A percentile compares a stretch with the other conserved stretches of the same genome.
These are phyloP conservation scores for Sequoia sempervirens DNA, from an alignment of 75 land plant genomes.

Conservation along the genomic window DNA sequence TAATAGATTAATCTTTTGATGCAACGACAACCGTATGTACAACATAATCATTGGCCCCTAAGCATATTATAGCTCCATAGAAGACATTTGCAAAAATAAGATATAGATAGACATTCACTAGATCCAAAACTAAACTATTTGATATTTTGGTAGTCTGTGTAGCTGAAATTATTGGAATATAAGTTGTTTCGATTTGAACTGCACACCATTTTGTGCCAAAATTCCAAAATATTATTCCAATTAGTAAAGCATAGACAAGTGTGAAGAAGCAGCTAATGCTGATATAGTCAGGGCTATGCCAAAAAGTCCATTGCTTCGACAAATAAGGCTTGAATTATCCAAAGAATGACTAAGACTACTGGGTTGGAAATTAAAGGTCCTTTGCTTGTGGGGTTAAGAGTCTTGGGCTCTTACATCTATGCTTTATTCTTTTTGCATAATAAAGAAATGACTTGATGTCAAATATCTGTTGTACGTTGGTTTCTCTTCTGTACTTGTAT, in stretches of 20 bases:
- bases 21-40: too few species aligned
- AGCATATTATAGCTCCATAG: conserved; percentile 66
- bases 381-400: conserved; percentile 45
- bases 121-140: not conserved
- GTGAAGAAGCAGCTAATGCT: conserved; percentile 65
- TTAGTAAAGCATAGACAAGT: conserved; percentile 39
- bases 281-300: too few species aligned
- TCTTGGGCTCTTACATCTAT: conserved; percentile 46
- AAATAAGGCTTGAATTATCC: conserved; percentile 66
- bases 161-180: not conserved
- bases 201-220: conserved; percentile 51
- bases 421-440: conserved; percentile 47
- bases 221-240: conserved; percentile 71
- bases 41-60: conserved; percentile 63
- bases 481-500: not conserved
- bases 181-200: not conserved
- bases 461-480: not conserved
- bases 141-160: not conserved
- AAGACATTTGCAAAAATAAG: conserved; percentile 68
- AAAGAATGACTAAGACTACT: conserved; percentile 38
- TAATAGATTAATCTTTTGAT: too few species aligned
- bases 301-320: too few species aligned
- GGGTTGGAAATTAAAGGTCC: conserved; percentile 56
- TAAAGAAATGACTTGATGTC: not conserved
- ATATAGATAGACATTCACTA: not conserved